Conservation (phyloP, 2,329 filamentous ascomycete genomes). For the Ambrosiella cleistominuta region DNA sequence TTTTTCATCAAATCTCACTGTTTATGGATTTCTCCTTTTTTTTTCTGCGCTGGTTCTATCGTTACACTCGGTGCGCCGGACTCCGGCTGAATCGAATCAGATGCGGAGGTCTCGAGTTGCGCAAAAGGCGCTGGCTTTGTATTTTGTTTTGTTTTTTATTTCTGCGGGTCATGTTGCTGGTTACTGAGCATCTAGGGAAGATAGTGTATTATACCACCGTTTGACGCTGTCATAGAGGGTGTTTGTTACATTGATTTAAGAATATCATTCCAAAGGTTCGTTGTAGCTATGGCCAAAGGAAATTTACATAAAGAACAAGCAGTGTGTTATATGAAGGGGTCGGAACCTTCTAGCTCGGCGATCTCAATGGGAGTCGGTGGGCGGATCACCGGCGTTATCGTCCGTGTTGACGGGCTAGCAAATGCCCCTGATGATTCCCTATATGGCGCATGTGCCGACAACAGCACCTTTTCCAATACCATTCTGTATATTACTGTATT, state of each 20-base stretch:
- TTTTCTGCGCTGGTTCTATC: no score
- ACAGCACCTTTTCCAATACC: not conserved
- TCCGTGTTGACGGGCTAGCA: conserved; percentile 1
- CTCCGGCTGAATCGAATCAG: not conserved
- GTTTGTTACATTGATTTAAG: not conserved
- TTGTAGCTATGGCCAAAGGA: not conserved
- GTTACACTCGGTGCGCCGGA: no score
- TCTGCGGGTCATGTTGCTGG: not conserved
- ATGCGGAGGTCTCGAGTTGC: not conserved
- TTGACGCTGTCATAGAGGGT: not conserved
- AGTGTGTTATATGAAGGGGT: not conserved
- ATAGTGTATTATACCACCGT: not conserved
- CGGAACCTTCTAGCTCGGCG: conserved; percentile 6
- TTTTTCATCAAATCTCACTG: not conserved
- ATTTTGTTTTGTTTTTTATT: not conserved
- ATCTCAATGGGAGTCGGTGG: not conserved
- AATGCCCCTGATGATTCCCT: not conserved
- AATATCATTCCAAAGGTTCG: not conserved
- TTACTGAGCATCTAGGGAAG: not conserved
- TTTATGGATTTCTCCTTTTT: not conserved
- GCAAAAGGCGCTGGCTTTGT: conserved; percentile 9
- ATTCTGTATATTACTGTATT: not conserved
- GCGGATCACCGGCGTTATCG: conserved; percentile 2
- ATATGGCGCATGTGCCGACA: conserved; percentile 3
- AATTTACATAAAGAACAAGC: not conserved